Evolutionary conservation across 441 rosid species (phyloP).

Genomic region (Codiaeum variegatum): DNA sequence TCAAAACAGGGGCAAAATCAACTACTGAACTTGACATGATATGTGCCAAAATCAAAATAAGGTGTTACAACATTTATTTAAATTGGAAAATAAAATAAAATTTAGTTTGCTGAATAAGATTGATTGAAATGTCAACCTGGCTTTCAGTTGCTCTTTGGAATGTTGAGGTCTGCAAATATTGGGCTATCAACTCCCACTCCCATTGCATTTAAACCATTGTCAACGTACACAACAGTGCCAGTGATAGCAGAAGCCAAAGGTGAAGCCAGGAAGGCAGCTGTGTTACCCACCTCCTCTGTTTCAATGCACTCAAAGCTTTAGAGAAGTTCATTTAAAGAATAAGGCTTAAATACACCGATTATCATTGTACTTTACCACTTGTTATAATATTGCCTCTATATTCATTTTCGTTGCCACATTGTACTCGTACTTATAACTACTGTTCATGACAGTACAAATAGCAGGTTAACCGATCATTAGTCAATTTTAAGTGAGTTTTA

Average conservation of each 20-base stretch:
- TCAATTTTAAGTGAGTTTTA: too few relatives aligned
- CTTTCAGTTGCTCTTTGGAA: slow-evolving; percentile 32
- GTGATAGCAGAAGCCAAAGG: slow-evolving; percentile 85
- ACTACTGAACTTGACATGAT: slow-evolving; percentile 1
- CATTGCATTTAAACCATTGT: slow-evolving; percentile 90
- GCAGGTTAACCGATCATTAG: too few relatives aligned
- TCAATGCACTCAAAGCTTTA: slow-evolving; percentile 9
- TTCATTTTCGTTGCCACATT: too few relatives aligned
- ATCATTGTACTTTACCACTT: too few relatives aligned
- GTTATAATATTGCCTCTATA: too few relatives aligned
- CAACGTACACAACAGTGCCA: slow-evolving; percentile 74
- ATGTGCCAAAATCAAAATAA: not conserved
- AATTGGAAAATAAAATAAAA: not conserved
- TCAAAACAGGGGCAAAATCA: not conserved
- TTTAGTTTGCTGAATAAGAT: not conserved
- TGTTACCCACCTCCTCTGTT: slow-evolving; percentile 86
- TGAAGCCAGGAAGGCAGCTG: slow-evolving; percentile 81
- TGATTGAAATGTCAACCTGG: not conserved
- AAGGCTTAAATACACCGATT: slow-evolving; percentile 2
- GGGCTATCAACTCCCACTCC: slow-evolving; percentile 95
- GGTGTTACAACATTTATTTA: slow-evolving; percentile 10
- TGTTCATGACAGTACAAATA: too few relatives aligned
- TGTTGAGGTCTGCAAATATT: slow-evolving; percentile 57
- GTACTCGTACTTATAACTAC: too few relatives aligned
- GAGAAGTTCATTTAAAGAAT: not conserved